Evolutionary conservation across 164 flowering plant species (phyloP).

Genomic region (Magnolia officinalis): DNA sequence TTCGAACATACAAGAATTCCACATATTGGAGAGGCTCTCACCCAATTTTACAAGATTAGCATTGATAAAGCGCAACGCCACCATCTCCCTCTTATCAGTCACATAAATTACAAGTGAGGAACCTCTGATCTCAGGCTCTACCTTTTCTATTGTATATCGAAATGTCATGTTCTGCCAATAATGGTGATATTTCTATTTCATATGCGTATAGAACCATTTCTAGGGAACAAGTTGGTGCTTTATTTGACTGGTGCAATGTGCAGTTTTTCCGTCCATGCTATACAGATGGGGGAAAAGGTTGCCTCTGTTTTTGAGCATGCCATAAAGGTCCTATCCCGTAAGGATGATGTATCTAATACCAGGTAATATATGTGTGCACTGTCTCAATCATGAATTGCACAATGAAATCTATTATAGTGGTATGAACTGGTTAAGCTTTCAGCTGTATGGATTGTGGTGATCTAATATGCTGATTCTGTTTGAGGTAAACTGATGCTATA

Average conservation of each 20-base stretch:
- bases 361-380: conserved; percentile 35
- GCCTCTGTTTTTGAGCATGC: conserved; percentile 87
- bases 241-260: conserved; percentile 18
- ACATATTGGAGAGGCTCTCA: conserved; percentile 61
- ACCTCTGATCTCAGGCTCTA: neutral
- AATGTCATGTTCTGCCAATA: neutral
- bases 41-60: conserved; percentile 66
- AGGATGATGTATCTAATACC: conserved; percentile 55
- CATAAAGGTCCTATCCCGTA: conserved; percentile 63
- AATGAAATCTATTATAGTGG: neutral
- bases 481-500: neutral
- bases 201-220: neutral
- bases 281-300: conserved; percentile 88
- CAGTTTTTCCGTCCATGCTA: conserved; percentile 96
- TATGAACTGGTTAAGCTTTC: neutral
- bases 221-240: neutral
- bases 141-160: neutral
- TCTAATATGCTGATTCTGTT: neutral
- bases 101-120: conserved; percentile 77
- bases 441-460: neutral
- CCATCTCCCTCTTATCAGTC: conserved; percentile 74
- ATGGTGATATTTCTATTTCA: neutral
- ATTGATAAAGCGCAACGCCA: conserved; percentile 55
- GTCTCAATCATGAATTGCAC: neutral
- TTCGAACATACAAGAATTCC: conserved; percentile 90